Conservation (phyloP, 2,329 filamentous ascomycete genomes). For the Botryotinia convoluta region DNA sequence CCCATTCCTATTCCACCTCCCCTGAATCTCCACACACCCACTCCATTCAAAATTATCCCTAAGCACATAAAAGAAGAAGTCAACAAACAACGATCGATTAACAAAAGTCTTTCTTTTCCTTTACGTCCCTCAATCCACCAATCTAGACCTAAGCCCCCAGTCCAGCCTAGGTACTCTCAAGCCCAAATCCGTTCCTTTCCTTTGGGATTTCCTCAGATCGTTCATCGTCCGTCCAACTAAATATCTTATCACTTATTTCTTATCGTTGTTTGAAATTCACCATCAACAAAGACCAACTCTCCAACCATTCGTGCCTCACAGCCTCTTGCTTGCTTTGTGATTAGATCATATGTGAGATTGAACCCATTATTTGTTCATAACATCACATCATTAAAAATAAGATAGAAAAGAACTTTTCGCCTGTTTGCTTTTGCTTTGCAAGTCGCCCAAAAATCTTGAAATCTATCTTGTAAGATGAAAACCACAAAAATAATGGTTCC, state of each 20-base stretch:
- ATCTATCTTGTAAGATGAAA: conserved; percentile 20
- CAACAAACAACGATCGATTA: neutral
- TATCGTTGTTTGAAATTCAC: conserved; percentile 34
- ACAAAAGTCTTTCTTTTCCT: neutral
- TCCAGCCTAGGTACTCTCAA: neutral
- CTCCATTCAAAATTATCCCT: neutral
- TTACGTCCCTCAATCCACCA: conserved; percentile 32
- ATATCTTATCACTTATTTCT: neutral
- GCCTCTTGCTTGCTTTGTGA: conserved; percentile 27
- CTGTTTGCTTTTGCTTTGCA: conserved; percentile 3
- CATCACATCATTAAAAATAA: conserved; percentile 20
- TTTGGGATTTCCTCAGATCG: neutral
- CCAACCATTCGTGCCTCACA: conserved; percentile 23
- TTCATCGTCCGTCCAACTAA: conserved; percentile 11
- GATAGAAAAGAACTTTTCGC: conserved; percentile 17
- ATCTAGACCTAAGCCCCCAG: neutral
- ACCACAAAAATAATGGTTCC: conserved; percentile 21
- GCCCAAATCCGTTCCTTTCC: neutral
- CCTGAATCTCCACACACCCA: conserved; percentile 30
- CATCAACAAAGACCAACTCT: conserved; percentile 33
- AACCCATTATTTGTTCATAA: conserved; percentile 18
- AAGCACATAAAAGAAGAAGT: neutral
- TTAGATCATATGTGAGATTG: conserved; percentile 23
- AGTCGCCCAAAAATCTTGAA: conserved; percentile 12
- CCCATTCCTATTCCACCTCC: neutral